Evolutionary conservation across 2,329 filamentous ascomycete genomes (phyloP).

Genomic region (Fusarium transvaalense): DNA sequence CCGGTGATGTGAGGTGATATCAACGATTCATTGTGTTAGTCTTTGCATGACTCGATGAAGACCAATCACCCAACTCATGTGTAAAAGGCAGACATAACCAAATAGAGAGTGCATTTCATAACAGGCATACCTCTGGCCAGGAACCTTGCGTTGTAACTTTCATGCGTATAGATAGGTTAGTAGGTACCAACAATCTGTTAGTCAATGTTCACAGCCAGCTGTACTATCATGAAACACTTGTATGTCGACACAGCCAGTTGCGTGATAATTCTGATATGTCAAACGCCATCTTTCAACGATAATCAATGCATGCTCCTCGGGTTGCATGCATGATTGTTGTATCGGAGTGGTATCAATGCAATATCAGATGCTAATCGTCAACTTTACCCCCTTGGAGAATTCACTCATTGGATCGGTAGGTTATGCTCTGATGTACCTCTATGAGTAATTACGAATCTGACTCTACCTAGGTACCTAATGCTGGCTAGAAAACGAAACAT

Average conservation of each 20-base stretch:
- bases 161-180: conserved; percentile 9
- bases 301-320: conserved; percentile 27
- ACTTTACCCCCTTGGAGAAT: conserved; percentile 21
- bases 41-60: conserved; percentile 36
- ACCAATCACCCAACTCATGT: conserved; percentile 21
- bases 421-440: conserved; percentile 21
- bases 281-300: conserved; percentile 30
- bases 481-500: conserved; percentile 18
- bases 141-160: conserved; percentile 1
- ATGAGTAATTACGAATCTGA: conserved; percentile 31
- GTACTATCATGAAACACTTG: conserved; percentile 30
- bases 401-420: conserved; percentile 36
- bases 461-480: conserved; percentile 27
- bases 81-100: conserved; percentile 11
- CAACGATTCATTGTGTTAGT: conserved; percentile 18
- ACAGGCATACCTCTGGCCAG: conserved; percentile 10
- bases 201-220: conserved; percentile 22
- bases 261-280: conserved; percentile 33
- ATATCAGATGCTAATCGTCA: conserved; percentile 28
- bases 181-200: conserved; percentile 9
- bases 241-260: conserved; percentile 21
- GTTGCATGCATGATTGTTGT: conserved; percentile 32
- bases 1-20: conserved; percentile 12
- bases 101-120: conserved; percentile 13
- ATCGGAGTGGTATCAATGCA: conserved; percentile 26